phyloP scores from a whole-genome alignment of 257 asterid species.

The Oldenlandia corymbosa region DNA sequence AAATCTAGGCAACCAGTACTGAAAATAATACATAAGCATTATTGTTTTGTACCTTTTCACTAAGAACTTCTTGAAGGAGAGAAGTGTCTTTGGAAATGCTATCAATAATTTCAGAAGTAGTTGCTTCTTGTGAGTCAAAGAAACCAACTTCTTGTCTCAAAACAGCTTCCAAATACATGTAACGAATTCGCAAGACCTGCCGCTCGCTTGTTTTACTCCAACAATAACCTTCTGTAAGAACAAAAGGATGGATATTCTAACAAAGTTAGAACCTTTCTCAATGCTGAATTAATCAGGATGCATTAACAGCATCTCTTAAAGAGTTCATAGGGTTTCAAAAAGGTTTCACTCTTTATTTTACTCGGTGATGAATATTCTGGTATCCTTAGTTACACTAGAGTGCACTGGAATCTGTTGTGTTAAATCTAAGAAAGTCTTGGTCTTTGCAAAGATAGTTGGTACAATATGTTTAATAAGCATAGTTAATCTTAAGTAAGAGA shows the following conservation, averaged over 20 bases:
- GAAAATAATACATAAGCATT: too few species aligned
- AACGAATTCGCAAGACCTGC: conserved; percentile 60
- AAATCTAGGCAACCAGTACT: too few species aligned
- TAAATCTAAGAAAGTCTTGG: too few species aligned
- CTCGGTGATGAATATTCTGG: too few species aligned
- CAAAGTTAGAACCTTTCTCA: background rate
- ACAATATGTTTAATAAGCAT: too few species aligned
- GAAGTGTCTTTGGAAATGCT: conserved; percentile 78
- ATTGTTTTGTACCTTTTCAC: conserved; percentile 95
- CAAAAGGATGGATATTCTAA: too few species aligned
- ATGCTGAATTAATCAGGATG: background rate
- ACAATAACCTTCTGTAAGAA: conserved; percentile 73
- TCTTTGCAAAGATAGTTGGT: too few species aligned
- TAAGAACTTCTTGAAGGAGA: conserved; percentile 78
- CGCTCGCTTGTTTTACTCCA: conserved; percentile 89
- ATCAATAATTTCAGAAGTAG: conserved; percentile 66
- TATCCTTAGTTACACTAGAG: background rate
- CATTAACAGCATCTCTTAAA: background rate
- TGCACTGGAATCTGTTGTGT: too few species aligned
- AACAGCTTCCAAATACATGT: conserved; percentile 76
- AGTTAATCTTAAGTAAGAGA: too few species aligned
- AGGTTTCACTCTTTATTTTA: too few species aligned
- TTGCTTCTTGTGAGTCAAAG: conserved; percentile 87
- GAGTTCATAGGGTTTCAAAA: too few species aligned
- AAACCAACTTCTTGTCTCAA: conserved; percentile 85